Percentiles rank a stretch among this genome's conserved stretches.
phyloP scores from a whole-genome alignment of 768 basidiomycete genomes.

The Boletus rex-veris region DNA sequence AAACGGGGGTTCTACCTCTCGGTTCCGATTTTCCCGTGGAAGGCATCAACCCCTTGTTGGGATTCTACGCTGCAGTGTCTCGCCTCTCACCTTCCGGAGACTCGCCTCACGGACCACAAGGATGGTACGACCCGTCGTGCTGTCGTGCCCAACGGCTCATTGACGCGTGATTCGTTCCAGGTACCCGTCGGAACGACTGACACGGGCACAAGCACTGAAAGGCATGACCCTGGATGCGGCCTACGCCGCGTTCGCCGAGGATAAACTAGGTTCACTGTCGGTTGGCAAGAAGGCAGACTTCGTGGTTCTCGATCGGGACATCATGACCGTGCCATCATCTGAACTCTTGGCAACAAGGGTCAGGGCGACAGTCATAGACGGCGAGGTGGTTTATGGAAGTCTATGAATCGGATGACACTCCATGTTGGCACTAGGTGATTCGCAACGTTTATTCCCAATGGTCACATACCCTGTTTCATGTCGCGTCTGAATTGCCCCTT shows the following conservation, averaged over 20 bases:
- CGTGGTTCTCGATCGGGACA: conserved; percentile 76
- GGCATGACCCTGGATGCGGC: conserved; percentile 91
- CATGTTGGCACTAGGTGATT: not conserved
- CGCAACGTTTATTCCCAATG: too few species aligned
- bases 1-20: conserved; percentile 59
- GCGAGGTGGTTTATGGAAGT: conserved; percentile 58
- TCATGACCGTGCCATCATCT: conserved; percentile 58
- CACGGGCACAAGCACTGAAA: conserved; percentile 77
- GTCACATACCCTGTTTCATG: not conserved
- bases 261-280: conserved; percentile 64
- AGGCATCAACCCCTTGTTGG: conserved; percentile 80
- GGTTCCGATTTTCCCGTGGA: conserved; percentile 97
- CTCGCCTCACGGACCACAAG: conserved; percentile 78
- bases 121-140: conserved; percentile 61
- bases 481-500: not conserved
- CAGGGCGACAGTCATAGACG: conserved; percentile 72
- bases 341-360: conserved; percentile 70
- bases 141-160: not conserved
- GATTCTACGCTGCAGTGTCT: conserved; percentile 87
- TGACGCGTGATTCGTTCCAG: conserved; percentile 38
- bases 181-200: conserved; percentile 73
- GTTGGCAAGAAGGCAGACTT: conserved; percentile 86
- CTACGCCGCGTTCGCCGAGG: conserved; percentile 79
- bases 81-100: conserved; percentile 63
- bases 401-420: conserved; percentile 20